A percentile compares a stretch with the other conserved stretches of the same genome.
These are phyloP conservation scores for Fraxinus sp. DNA, from an alignment of 305 asterid genomes.

Conservation along the genomic window DNA sequence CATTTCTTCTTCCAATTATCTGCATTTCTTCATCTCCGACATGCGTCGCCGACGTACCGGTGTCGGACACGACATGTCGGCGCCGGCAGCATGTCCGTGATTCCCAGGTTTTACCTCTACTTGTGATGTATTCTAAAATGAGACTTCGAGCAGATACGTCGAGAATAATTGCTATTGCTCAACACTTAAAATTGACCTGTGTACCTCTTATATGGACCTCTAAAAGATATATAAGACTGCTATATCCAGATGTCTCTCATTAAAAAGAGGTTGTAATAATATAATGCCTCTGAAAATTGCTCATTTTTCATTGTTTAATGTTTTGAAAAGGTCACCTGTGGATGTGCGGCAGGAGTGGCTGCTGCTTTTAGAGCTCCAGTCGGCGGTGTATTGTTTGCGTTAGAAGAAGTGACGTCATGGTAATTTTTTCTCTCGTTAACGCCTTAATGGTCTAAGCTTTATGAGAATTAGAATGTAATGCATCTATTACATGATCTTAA, in stretches of 20 bases:
- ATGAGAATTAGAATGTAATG: neutral
- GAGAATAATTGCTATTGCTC: neutral
- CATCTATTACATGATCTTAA: conserved; percentile 10
- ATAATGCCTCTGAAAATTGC: conserved; percentile 36
- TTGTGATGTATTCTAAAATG: neutral
- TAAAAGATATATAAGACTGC: conserved; percentile 10
- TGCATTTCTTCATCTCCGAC: too few species aligned
- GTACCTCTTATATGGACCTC: conserved; percentile 14
- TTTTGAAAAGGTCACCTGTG: conserved; percentile 94
- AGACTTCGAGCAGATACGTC: neutral
- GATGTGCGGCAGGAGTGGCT: conserved; percentile 99
- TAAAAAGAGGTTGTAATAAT: conserved; percentile 27
- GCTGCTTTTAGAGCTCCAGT: conserved; percentile 99
- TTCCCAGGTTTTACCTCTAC: neutral
- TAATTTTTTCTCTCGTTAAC: conserved; percentile 28
- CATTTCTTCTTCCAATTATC: too few species aligned
- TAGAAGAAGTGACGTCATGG: conserved; percentile 99
- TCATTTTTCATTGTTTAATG: conserved; percentile 48
- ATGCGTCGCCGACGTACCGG: too few species aligned
- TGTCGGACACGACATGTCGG: too few species aligned
- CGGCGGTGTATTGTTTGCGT: conserved; percentile 96
- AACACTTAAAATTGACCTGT: conserved; percentile 12
- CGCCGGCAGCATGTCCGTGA: too few species aligned
- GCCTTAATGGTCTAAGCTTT: conserved; percentile 12
- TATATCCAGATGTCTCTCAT: conserved; percentile 17